Conservation (phyloP, 352 stramenopile species). For the Phytophthora sp. region DNA sequence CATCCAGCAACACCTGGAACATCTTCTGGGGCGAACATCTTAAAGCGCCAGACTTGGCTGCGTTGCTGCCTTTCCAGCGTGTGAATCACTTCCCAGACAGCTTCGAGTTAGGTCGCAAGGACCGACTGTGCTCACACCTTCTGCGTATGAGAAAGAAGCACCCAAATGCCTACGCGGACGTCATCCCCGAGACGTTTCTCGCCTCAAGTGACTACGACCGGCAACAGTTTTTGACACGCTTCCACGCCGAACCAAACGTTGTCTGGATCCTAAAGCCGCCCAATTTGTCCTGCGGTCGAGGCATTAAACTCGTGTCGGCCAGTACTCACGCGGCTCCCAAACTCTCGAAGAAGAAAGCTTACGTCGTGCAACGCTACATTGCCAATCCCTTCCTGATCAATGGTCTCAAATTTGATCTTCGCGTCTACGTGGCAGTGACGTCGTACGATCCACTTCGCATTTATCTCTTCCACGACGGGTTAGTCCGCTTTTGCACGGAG, state of each 20-base stretch:
- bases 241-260: constrained; percentile 45
- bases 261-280: constrained; percentile 87
- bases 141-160: constrained; percentile 74
- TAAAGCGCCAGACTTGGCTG: constrained; percentile 46
- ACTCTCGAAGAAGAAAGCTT: constrained; percentile 73
- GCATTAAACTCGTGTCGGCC: constrained; percentile 74
- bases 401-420: constrained; percentile 92
- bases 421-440: constrained; percentile 91
- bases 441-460: constrained; percentile 85
- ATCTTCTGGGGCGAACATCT: constrained; percentile 80
- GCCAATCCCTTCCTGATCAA: constrained; percentile 87
- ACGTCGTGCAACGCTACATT: constrained; percentile 81
- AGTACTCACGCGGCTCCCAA: constrained; percentile 49
- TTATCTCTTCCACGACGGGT: constrained; percentile 87
- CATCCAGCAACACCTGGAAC: constrained; percentile 53
- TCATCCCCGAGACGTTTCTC: constrained; percentile 82
- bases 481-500: constrained; percentile 89
- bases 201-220: constrained; percentile 73
- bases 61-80: constrained; percentile 57
- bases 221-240: constrained; percentile 64
- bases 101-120: constrained; percentile 82
- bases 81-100: constrained; percentile 84
- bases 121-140: constrained; percentile 63
- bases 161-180: constrained; percentile 42
- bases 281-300: constrained; percentile 76